Percentiles rank a stretch among this genome's conserved stretches.
Conservation (phyloP, 2,329 filamentous ascomycete genomes). For the Aspergillus pseudoviridinutans region DNA sequence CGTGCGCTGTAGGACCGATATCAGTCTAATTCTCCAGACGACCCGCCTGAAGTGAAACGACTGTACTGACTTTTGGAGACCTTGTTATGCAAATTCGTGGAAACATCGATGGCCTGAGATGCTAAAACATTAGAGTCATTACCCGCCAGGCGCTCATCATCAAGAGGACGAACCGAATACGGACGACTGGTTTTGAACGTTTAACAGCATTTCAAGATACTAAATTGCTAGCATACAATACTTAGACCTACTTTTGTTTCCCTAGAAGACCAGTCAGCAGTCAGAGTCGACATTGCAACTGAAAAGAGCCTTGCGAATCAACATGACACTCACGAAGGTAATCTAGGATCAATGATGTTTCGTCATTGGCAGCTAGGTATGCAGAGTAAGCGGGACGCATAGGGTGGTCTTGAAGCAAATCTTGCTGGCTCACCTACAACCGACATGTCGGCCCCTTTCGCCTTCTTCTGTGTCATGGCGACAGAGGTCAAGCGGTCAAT, state of each 20-base stretch:
- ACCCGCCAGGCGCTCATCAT: neutral
- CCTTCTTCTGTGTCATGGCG: slow-evolving; percentile 39
- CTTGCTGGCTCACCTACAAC: slow-evolving; percentile 25
- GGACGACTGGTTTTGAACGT: slow-evolving; percentile 41
- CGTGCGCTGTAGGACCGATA: slow-evolving; percentile 41
- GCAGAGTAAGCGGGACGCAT: neutral
- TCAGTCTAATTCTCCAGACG: slow-evolving; percentile 1
- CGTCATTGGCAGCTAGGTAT: slow-evolving; percentile 18
- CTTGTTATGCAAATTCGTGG: slow-evolving; percentile 58
- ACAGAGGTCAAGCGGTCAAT: slow-evolving; percentile 2
- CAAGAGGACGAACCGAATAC: slow-evolving; percentile 44
- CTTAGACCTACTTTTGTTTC: slow-evolving; percentile 43
- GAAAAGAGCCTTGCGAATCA: neutral
- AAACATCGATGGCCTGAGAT: slow-evolving; percentile 53
- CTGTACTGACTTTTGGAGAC: slow-evolving; percentile 50
- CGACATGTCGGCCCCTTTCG: slow-evolving; percentile 30
- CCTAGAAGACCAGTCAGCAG: slow-evolving; percentile 27
- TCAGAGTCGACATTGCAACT: neutral
- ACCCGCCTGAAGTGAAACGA: neutral
- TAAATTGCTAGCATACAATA: neutral
- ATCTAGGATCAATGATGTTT: slow-evolving; percentile 44
- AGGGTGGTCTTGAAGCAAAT: neutral
- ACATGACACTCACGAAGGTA: slow-evolving; percentile 46
- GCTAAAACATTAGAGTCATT: neutral
- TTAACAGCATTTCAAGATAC: slow-evolving; percentile 6